phyloP scores from a whole-genome alignment of 345 rosid genomes.

The Mallotus nudiflorus region DNA sequence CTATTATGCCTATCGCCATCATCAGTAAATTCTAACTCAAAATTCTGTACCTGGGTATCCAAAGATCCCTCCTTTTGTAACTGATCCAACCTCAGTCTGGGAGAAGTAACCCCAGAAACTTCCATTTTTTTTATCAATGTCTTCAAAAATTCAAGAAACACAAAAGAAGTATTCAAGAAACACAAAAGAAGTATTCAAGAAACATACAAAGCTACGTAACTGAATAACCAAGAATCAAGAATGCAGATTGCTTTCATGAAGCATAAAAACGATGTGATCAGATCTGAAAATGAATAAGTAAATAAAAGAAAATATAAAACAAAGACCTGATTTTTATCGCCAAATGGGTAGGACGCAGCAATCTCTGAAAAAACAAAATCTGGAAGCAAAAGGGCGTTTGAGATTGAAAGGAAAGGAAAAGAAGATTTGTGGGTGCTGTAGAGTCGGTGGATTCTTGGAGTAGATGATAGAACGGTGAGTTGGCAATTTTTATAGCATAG shows the following conservation, averaged over 20 bases:
- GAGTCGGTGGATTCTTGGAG: slow-evolving; percentile 17
- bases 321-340: background rate
- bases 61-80: slow-evolving; percentile 35
- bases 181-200: background rate
- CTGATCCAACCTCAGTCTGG: slow-evolving; percentile 35
- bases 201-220: background rate
- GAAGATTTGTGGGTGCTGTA: background rate
- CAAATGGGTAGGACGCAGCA: background rate
- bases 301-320: background rate
- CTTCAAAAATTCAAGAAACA: slow-evolving; percentile 1
- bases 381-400: background rate
- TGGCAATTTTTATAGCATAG: background rate
- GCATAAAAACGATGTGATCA: background rate
- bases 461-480: background rate
- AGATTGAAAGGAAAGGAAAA: background rate
- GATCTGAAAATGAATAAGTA: background rate
- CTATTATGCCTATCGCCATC: slow-evolving; percentile 14
- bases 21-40: slow-evolving; percentile 43
- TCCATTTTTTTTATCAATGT: slow-evolving; percentile 43
- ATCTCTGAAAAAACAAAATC: background rate
- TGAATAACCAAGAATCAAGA: background rate
- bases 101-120: slow-evolving; percentile 33
- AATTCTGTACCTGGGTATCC: slow-evolving; percentile 33
- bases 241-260: background rate
- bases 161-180: background rate